phyloP scores from a whole-genome alignment of 1,284 basidiomycete genomes.

The Ustilago esculenta region DNA sequence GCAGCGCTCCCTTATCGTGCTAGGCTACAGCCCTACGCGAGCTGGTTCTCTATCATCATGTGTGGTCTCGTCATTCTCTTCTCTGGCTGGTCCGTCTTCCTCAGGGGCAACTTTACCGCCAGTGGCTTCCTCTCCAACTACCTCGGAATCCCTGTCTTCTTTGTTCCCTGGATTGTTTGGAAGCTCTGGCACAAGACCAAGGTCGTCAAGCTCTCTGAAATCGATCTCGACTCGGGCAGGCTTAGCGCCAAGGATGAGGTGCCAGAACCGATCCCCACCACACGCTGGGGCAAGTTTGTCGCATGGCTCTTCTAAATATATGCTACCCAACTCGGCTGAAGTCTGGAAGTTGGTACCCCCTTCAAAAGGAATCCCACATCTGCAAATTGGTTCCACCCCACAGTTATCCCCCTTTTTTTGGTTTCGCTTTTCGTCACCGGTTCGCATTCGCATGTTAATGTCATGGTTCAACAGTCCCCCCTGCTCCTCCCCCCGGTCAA shows the following conservation, averaged over 20 bases:
- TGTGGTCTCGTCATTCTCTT: conserved; percentile 58
- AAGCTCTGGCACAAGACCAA: conserved; percentile 71
- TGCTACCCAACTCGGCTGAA: background rate
- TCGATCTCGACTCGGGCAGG: conserved; percentile 73
- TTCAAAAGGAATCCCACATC: background rate
- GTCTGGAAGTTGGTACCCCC: too few relatives aligned
- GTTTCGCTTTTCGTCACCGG: too few relatives aligned
- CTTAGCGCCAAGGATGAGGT: conserved; percentile 31
- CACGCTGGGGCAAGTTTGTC: conserved; percentile 28
- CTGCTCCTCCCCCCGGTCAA: background rate
- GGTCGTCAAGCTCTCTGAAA: conserved; percentile 48
- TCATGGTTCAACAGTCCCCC: conserved; percentile 23
- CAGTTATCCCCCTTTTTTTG: background rate
- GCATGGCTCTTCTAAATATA: conserved; percentile 51
- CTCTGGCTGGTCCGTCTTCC: conserved; percentile 68
- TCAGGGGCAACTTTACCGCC: conserved; percentile 53
- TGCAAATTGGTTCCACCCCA: too few relatives aligned
- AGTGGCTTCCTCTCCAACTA: conserved; percentile 83
- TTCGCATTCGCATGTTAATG: background rate
- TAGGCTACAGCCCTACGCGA: conserved; percentile 65
- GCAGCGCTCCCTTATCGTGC: conserved; percentile 70
- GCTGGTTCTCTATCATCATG: conserved; percentile 49
- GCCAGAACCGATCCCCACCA: conserved; percentile 16
- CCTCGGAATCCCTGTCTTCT: conserved; percentile 78
- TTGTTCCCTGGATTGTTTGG: conserved; percentile 76